A percentile compares a stretch with the other conserved stretches of the same genome.
Conservation (phyloP, 2,329 filamentous ascomycete genomes). For the Penicillium verrucosum region DNA sequence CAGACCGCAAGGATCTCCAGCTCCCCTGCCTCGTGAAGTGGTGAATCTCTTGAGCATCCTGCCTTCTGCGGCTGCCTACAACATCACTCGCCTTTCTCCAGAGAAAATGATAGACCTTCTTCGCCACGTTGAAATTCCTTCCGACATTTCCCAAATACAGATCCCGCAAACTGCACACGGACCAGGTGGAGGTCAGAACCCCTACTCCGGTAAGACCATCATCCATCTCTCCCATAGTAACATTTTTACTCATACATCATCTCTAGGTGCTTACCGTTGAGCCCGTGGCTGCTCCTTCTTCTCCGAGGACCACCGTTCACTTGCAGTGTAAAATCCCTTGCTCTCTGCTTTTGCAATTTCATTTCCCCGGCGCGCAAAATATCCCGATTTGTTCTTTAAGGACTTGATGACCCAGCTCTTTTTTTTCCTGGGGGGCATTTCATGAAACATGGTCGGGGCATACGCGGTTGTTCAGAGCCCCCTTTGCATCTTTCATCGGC, state of each 20-base stretch:
- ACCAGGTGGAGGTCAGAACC: conserved; percentile 23
- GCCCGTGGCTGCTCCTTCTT: neutral
- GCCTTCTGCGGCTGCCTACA: conserved; percentile 69
- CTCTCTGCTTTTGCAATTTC: conserved; percentile 5
- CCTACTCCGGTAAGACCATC: conserved; percentile 34
- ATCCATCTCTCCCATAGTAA: neutral
- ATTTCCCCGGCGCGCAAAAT: conserved; percentile 16
- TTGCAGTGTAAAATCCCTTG: conserved; percentile 12
- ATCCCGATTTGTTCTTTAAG: conserved; percentile 16
- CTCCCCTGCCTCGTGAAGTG: conserved; percentile 69
- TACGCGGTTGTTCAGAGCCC: neutral
- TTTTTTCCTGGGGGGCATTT: conserved; percentile 1
- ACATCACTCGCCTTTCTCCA: conserved; percentile 66
- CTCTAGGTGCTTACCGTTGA: conserved; percentile 21
- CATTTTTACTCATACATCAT: neutral
- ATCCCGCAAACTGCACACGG: conserved; percentile 35
- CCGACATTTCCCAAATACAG: conserved; percentile 42
- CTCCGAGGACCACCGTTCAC: neutral
- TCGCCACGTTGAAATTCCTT: conserved; percentile 63
- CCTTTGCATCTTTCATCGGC: conserved; percentile 11
- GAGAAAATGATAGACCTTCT: conserved; percentile 71
- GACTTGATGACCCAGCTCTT: conserved; percentile 1
- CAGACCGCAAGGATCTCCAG: conserved; percentile 55
- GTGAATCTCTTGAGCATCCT: conserved; percentile 67
- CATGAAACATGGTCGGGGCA: conserved; percentile 5